Base-by-base conservation (phyloP, 2,329 filamentous ascomycete species). In the Xylaria sp. region DNA sequence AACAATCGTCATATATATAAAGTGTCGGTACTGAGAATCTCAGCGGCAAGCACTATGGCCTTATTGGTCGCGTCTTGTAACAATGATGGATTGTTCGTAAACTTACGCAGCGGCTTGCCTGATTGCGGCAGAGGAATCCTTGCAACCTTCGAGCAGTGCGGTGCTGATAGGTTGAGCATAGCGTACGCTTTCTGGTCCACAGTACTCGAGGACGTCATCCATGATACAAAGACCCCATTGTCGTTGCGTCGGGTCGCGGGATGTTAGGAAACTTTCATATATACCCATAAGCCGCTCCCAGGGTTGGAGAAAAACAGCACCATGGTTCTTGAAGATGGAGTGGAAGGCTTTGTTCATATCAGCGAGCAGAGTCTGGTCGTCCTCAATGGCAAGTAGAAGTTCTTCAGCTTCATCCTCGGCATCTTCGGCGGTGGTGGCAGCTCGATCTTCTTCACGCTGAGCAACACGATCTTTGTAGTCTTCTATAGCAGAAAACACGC, bases 321-420 rank as follows among this genome's bases (percentile, higher is more conserved):
- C 93, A 79, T 98, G 94, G 83, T 97, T 94, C 85, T 98, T 98
- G 87, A 99, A 99, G 73, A 99, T 93, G 69, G 94, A 95, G 82
- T 99, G 96, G 87, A 97, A 99, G 0, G 96, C 95, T 85, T 99
- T 99, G 88, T 99, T 99, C 96, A 99, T 99, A 78, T 99, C 96
- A 1, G 94, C 97, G 51, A 99, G 87, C 21, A 99, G 86, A 25
- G 94, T 97, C 82, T 98, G 95, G 78, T 99, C 96, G 74, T 99
- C 96, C 80, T 99, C 96, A 57, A 99, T 94, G 13, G 95, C 96
- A 75, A 97, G 92, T 37, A 97, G 86, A 53, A 91, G 88, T 61
- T 98, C 95, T 74, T 98, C 92, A 18, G 91, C 91, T 68, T 96
- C 91, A 76, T 98, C 94, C 72, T 98, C 95, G 18, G 91, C 94